These are phyloP conservation scores for Fraxinus excelsior DNA, from an alignment of 257 asterid genomes.

Conservation along the genomic window DNA sequence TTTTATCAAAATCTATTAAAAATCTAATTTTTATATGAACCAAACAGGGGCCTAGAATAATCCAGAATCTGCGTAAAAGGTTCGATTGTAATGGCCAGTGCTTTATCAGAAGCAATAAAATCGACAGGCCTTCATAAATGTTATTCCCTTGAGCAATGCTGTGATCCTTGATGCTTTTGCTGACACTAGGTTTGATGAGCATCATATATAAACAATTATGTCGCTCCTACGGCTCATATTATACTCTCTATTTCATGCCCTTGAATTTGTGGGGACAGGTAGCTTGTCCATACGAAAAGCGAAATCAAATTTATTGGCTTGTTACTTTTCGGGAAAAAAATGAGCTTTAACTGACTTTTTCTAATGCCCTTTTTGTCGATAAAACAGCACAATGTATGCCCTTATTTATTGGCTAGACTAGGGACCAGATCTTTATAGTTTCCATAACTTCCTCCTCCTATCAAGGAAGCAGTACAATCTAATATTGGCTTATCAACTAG, in stretches of 20 bases:
- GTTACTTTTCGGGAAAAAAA: too few relatives aligned
- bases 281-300: background rate
- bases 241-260: too few relatives aligned
- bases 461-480: background rate
- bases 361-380: background rate
- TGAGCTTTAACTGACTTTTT: background rate
- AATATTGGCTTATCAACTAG: background rate
- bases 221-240: background rate
- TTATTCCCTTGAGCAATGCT: too few relatives aligned
- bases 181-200: too few relatives aligned
- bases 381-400: background rate
- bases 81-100: background rate
- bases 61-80: background rate
- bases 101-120: background rate
- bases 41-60: background rate
- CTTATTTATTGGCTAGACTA: background rate
- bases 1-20: too few relatives aligned
- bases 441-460: background rate
- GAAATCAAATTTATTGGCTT: background rate
- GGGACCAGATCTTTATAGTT: background rate
- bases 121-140: too few relatives aligned
- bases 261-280: background rate
- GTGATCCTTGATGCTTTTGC: too few relatives aligned
- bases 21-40: too few relatives aligned
- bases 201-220: background rate